Percentiles rank a stretch among this genome's conserved stretches.
These are phyloP conservation scores for Fomitopsis betulina DNA, from an alignment of 1,284 basidiomycete species.

Conservation along the genomic window DNA sequence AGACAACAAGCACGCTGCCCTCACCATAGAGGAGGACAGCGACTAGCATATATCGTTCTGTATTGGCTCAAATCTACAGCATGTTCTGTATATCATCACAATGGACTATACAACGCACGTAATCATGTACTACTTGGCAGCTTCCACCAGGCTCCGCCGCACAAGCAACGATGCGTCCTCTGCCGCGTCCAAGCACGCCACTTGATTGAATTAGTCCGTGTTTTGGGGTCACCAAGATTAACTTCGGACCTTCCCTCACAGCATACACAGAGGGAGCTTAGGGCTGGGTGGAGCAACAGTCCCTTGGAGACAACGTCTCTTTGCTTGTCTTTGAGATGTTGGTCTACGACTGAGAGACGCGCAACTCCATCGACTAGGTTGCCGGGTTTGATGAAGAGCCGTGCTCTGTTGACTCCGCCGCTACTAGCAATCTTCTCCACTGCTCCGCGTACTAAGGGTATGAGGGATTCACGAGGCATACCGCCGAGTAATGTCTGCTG, in stretches of 20 bases:
- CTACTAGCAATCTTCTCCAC: constrained; percentile 44
- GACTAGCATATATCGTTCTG: not conserved
- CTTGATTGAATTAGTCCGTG: constrained; percentile 32
- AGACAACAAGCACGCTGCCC: constrained; percentile 22
- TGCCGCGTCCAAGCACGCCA: constrained; percentile 62
- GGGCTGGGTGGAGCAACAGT: constrained; percentile 33
- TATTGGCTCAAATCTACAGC: not conserved
- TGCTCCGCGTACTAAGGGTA: constrained; percentile 35
- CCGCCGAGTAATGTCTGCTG: constrained; percentile 51
- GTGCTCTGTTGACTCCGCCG: constrained; percentile 51
- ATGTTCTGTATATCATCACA: not conserved
- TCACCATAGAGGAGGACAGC: constrained; percentile 25
- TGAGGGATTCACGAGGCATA: constrained; percentile 43
- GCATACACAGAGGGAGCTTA: constrained; percentile 46
- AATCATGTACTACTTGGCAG: not conserved
- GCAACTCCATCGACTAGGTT: constrained; percentile 61
- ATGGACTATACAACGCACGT: not conserved
- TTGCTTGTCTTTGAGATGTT: constrained; percentile 35
- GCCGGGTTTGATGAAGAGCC: constrained; percentile 62
- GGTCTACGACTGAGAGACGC: constrained; percentile 28
- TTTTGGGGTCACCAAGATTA: constrained; percentile 19
- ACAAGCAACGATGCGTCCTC: constrained; percentile 58
- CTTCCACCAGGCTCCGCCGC: constrained; percentile 58
- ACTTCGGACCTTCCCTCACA: constrained; percentile 57
- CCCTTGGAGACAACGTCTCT: constrained; percentile 63